phyloP scores from a whole-genome alignment of 1,284 basidiomycete species.

The Naganishia albida region DNA sequence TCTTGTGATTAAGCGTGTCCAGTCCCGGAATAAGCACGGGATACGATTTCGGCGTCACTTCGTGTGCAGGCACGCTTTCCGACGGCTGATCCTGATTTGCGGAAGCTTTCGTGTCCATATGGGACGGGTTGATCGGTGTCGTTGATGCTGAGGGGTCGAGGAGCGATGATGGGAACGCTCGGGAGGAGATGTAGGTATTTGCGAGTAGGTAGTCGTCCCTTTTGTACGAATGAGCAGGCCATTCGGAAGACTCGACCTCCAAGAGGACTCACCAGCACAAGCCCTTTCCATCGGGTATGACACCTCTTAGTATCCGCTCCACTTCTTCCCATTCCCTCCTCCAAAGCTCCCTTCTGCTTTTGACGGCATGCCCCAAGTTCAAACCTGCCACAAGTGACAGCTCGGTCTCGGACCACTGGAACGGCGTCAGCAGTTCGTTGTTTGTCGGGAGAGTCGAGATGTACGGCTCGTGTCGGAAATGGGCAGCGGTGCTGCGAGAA shows the following conservation, averaged over 20 bases:
- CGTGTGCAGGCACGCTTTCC: constrained; percentile 35
- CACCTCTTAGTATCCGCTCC: constrained; percentile 49
- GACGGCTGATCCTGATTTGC: constrained; percentile 22
- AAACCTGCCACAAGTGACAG: constrained; percentile 68
- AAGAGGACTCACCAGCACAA: constrained; percentile 66
- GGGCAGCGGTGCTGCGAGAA: neutral
- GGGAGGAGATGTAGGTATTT: constrained; percentile 75
- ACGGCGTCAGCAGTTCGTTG: constrained; percentile 66
- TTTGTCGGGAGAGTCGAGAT: constrained; percentile 65
- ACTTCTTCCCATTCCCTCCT: constrained; percentile 60
- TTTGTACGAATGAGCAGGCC: too few species aligned
- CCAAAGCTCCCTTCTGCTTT: constrained; percentile 66
- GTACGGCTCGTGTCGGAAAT: constrained; percentile 62
- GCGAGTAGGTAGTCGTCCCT: constrained; percentile 73
- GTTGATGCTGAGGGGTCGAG: constrained; percentile 59
- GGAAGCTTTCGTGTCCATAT: constrained; percentile 27
- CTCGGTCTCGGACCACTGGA: constrained; percentile 70
- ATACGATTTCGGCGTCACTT: constrained; percentile 57
- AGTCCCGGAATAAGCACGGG: constrained; percentile 82
- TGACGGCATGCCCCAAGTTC: constrained; percentile 72
- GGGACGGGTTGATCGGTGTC: constrained; percentile 35
- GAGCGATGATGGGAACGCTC: constrained; percentile 81
- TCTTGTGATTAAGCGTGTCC: constrained; percentile 76
- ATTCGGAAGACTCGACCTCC: neutral
- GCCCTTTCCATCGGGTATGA: constrained; percentile 32